Percentiles rank a stretch among this genome's conserved stretches.
phyloP scores from a whole-genome alignment of 495 filamentous ascomycete genomes.

The Penicillium coprophilum region DNA sequence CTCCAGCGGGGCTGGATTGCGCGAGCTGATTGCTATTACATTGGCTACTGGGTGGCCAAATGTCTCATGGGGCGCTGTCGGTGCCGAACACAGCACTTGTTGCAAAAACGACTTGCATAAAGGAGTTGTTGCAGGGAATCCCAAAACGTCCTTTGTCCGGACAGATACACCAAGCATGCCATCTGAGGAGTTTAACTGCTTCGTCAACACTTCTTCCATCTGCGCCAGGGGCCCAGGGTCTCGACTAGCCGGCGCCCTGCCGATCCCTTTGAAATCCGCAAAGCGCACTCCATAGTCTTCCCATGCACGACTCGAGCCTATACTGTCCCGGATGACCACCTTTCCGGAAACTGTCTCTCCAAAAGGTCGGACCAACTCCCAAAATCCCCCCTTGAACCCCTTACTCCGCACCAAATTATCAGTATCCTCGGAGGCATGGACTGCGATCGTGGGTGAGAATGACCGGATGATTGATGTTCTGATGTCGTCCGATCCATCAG shows the following conservation, averaged over 20 bases:
- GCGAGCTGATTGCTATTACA: slow-evolving; percentile 90
- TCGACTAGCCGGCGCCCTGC: slow-evolving; percentile 19
- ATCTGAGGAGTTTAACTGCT: slow-evolving; percentile 39
- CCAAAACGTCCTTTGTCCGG: slow-evolving; percentile 35
- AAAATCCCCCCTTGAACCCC: slow-evolving; percentile 77
- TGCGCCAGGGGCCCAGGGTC: slow-evolving; percentile 42
- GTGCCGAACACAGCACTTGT: slow-evolving; percentile 74
- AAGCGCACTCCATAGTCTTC: slow-evolving; percentile 92
- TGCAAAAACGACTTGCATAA: slow-evolving; percentile 81
- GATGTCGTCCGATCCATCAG: slow-evolving; percentile 59
- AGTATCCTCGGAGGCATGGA: slow-evolving; percentile 80
- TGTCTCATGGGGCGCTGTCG: slow-evolving; percentile 80
- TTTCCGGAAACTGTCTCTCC: slow-evolving; percentile 88
- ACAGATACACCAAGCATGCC: slow-evolving; percentile 34
- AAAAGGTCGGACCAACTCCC: slow-evolving; percentile 83
- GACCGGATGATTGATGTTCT: slow-evolving; percentile 74
- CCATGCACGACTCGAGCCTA: slow-evolving; percentile 75
- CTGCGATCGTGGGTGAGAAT: slow-evolving; percentile 82
- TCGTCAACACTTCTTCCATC: slow-evolving; percentile 61
- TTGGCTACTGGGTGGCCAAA: slow-evolving; percentile 95
- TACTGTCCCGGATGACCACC: slow-evolving; percentile 85
- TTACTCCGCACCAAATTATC: slow-evolving; percentile 79
- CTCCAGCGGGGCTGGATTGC: slow-evolving; percentile 77
- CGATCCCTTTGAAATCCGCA: slow-evolving; percentile 49
- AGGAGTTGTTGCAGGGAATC: slow-evolving; percentile 49